Conservation (phyloP, 2,329 filamentous ascomycete genomes). For the Fusarium armeniacum region DNA sequence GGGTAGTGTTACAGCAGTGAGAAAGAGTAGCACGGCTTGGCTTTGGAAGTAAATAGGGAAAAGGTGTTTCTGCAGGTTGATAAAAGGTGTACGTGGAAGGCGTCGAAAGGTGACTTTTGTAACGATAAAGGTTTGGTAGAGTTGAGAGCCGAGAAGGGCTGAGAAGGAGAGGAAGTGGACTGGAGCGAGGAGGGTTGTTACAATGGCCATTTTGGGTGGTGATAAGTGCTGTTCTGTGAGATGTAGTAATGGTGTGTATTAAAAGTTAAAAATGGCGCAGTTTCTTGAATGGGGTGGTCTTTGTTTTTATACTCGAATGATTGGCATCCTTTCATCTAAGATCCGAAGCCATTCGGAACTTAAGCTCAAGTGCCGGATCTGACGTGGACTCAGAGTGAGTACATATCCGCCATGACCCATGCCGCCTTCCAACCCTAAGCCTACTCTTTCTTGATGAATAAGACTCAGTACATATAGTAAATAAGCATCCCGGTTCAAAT, state of each 20-base stretch:
- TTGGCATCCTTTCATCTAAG: conserved; percentile 9
- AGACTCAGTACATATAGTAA: neutral
- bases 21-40: conserved; percentile 54
- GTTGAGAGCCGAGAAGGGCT: conserved; percentile 56
- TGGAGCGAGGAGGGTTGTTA: conserved; percentile 49
- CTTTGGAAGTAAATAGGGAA: conserved; percentile 59
- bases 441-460: neutral
- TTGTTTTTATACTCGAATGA: conserved; percentile 22
- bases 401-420: no score
- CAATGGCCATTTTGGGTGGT: conserved; percentile 33
- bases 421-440: no score
- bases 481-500: neutral
- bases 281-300: neutral
- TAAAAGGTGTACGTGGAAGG: conserved; percentile 56
- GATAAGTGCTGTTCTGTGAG: neutral
- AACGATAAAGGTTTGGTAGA: conserved; percentile 58
- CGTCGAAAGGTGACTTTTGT: conserved; percentile 55
- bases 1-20: conserved; percentile 55
- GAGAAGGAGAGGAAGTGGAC: conserved; percentile 58
- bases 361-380: conserved; percentile 12
- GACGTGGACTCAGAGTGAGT: neutral
- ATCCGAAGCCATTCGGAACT: conserved; percentile 48
- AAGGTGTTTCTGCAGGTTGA: conserved; percentile 57
- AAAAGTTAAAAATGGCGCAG: neutral
- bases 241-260: neutral